These are phyloP conservation scores for Stephanodiscus triporus DNA, from an alignment of 108 stramenopile genomes.

Conservation along the genomic window DNA sequence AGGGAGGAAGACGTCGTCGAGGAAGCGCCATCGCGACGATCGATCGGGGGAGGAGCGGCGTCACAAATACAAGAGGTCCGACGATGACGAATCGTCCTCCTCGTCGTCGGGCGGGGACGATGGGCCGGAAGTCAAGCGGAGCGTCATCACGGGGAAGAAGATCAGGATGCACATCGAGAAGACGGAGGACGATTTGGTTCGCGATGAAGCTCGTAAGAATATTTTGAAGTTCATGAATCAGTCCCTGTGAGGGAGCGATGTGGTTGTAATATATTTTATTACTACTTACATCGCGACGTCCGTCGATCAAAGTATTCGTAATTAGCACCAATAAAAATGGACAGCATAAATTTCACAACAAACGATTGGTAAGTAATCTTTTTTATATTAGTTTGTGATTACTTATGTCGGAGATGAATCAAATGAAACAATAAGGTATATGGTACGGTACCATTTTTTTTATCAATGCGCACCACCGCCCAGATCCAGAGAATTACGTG, in stretches of 20 bases:
- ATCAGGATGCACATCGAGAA: slow-evolving; percentile 88
- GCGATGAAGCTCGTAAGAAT: slow-evolving; percentile 76
- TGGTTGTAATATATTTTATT: too few species aligned
- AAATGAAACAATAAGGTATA: too few species aligned
- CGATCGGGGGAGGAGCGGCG: background rate
- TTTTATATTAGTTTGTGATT: too few species aligned
- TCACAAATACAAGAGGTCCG: slow-evolving; percentile 23
- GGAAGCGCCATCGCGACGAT: slow-evolving; percentile 23
- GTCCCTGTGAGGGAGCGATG: slow-evolving; percentile 37
- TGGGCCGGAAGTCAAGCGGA: slow-evolving; percentile 56
- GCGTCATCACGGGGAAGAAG: slow-evolving; percentile 80
- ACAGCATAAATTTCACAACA: background rate
- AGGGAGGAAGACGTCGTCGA: slow-evolving; percentile 11
- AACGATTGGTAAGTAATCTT: too few species aligned
- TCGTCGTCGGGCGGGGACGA: slow-evolving; percentile 36
- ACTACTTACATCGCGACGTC: too few species aligned
- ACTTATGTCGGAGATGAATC: too few species aligned
- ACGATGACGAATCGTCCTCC: slow-evolving; percentile 10
- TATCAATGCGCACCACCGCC: background rate
- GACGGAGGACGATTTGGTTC: slow-evolving; percentile 75
- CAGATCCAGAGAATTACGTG: slow-evolving; percentile 31
- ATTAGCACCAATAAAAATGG: background rate
- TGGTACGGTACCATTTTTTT: too few species aligned
- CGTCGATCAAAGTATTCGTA: background rate
- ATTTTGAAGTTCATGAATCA: slow-evolving; percentile 86